Evolutionary conservation across 169 alveolate species (phyloP).

Genomic region (Eimeria acervulina): DNA sequence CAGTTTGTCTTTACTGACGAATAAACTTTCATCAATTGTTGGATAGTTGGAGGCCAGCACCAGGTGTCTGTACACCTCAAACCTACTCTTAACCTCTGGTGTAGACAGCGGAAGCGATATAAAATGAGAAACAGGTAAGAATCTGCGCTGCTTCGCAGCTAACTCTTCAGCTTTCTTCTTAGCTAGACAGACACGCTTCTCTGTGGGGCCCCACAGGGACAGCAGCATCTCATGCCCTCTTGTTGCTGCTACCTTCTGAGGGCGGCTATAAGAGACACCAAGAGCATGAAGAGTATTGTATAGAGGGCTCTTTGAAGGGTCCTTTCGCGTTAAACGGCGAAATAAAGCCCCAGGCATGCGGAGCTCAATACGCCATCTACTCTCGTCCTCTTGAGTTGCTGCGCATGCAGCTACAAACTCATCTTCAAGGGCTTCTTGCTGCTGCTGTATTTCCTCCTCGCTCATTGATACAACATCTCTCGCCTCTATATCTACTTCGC

Average conservation of each 20-base stretch:
- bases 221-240: neutral
- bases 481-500: neutral
- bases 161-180: neutral
- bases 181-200: neutral
- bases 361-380: neutral
- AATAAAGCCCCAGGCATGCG: neutral
- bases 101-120: conserved; percentile 40
- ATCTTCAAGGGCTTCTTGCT: neutral
- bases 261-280: neutral
- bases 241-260: neutral
- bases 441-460: neutral
- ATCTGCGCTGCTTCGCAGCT: neutral
- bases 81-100: conserved; percentile 7
- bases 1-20: neutral
- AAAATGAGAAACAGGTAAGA: conserved; percentile 26
- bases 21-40: conserved; percentile 21
- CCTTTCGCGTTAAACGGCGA: neutral
- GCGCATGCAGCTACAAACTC: conserved; percentile 1
- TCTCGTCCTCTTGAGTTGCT: neutral
- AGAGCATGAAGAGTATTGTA: neutral
- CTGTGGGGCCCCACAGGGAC: neutral
- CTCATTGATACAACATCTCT: neutral
- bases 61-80: conserved; percentile 50
- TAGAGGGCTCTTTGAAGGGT: neutral
- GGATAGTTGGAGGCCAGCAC: conserved; percentile 19